A percentile compares a stretch with the other conserved stretches of the same genome.
Evolutionary conservation across 495 filamentous ascomycete species (phyloP).

Genomic region (Talaromyces adpressus): DNA sequence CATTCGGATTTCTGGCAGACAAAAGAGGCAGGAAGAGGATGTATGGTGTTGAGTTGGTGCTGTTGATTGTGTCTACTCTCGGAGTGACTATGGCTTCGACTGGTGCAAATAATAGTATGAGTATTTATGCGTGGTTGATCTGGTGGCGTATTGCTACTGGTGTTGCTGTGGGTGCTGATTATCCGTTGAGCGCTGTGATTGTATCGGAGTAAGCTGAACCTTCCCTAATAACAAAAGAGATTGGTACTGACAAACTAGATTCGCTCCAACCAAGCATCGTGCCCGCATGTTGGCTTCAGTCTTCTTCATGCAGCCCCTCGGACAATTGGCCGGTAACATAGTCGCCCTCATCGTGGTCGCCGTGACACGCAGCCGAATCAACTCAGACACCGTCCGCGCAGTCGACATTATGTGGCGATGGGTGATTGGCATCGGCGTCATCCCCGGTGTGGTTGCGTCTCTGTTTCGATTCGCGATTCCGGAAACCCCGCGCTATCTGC

Average conservation of each 20-base stretch:
- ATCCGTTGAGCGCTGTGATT: constrained; percentile 53
- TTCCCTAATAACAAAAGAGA: constrained; percentile 4
- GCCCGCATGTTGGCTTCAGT: constrained; percentile 60
- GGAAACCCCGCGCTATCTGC: constrained; percentile 51
- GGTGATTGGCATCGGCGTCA: constrained; percentile 52
- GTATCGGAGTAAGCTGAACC: constrained; percentile 44
- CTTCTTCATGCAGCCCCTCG: constrained; percentile 60
- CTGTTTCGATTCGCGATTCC: constrained; percentile 54
- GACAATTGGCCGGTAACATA: constrained; percentile 55
- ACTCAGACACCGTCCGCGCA: constrained; percentile 26
- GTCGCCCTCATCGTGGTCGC: constrained; percentile 41
- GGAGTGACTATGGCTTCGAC: constrained; percentile 44
- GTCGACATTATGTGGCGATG: constrained; percentile 52
- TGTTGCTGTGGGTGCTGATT: constrained; percentile 52
- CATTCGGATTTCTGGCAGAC: constrained; percentile 59
- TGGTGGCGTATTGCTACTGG: constrained; percentile 54
- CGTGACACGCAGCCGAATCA: constrained; percentile 20
- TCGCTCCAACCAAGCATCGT: constrained; percentile 50
- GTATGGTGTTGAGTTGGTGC: constrained; percentile 57
- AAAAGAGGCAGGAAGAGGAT: constrained; percentile 53
- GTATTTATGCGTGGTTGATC: constrained; percentile 47
- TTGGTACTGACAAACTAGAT: constrained; percentile 27
- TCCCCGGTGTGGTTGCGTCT: constrained; percentile 54
- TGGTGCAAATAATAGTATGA: constrained; percentile 42
- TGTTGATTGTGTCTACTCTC: constrained; percentile 49